A percentile compares a stretch with the other conserved stretches of the same genome.
These are phyloP conservation scores for Fusarium redolens DNA, from an alignment of 2,329 filamentous ascomycete genomes.

Conservation along the genomic window DNA sequence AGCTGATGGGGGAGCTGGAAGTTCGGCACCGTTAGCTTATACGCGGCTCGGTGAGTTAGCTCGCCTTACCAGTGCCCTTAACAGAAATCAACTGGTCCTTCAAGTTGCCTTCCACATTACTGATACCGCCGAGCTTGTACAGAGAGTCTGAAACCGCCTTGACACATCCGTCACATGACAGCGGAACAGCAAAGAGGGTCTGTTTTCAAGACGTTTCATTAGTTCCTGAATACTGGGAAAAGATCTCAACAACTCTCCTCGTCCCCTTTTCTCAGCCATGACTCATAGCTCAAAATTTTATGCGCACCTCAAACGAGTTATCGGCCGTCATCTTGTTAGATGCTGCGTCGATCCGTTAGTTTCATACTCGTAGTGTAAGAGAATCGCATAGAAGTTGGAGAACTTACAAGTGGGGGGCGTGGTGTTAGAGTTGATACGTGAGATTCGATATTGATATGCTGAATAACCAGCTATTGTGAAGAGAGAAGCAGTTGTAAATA, in stretches of 20 bases:
- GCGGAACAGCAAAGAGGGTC: constrained; percentile 94
- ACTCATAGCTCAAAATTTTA: constrained; percentile 38
- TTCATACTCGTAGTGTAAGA: constrained; percentile 43
- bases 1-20: constrained; percentile 80
- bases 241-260: constrained; percentile 35
- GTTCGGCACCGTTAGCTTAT: constrained; percentile 17
- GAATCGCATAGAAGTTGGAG: constrained; percentile 18
- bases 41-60: neutral
- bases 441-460: constrained; percentile 44
- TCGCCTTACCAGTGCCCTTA: constrained; percentile 77
- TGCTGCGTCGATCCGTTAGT: constrained; percentile 38
- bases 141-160: constrained; percentile 85
- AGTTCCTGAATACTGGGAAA: constrained; percentile 40
- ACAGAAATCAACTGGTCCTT: constrained; percentile 85
- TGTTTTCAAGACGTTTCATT: constrained; percentile 59
- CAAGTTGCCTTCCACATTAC: constrained; percentile 84
- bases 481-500: constrained; percentile 46
- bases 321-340: constrained; percentile 56
- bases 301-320: constrained; percentile 60
- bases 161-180: constrained; percentile 91
- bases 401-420: constrained; percentile 41
- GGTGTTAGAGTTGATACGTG: constrained; percentile 34
- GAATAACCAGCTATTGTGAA: constrained; percentile 46
- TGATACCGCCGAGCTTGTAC: constrained; percentile 81
- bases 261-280: constrained; percentile 41